Conservation (phyloP, 2,329 filamentous ascomycete genomes). For the Helicocarpus griseus region DNA sequence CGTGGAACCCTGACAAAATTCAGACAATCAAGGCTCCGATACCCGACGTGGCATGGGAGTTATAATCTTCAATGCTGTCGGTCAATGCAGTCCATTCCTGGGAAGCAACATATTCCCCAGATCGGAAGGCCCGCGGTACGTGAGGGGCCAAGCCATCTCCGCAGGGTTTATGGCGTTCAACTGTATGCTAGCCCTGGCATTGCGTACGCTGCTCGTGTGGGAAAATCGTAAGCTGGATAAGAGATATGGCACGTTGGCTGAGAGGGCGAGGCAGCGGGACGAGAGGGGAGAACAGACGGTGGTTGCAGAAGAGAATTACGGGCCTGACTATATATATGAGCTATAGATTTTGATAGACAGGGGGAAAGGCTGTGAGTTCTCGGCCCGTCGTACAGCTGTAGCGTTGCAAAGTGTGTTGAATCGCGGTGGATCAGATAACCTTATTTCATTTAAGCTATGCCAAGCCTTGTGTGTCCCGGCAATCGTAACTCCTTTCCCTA, state of each 20-base stretch:
- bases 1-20: not conserved
- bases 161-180: conserved; percentile 54
- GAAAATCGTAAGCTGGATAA: conserved; percentile 53
- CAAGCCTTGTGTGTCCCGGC: not conserved
- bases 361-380: too few species aligned
- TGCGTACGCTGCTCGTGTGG: conserved; percentile 46
- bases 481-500: too few species aligned
- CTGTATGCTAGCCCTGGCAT: conserved; percentile 41
- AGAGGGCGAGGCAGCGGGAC: conserved; percentile 9
- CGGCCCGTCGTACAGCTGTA: too few species aligned
- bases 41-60: conserved; percentile 58
- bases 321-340: conserved; percentile 28
- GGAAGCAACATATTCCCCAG: conserved; percentile 55
- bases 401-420: not conserved
- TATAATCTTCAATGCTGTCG: conserved; percentile 57
- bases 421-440: not conserved
- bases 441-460: not conserved
- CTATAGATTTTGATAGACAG: too few species aligned
- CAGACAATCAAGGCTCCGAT: conserved; percentile 59
- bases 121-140: conserved; percentile 37
- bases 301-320: conserved; percentile 32
- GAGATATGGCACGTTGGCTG: conserved; percentile 29
- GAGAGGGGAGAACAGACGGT: conserved; percentile 9
- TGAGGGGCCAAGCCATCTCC: conserved; percentile 51
- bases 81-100: conserved; percentile 54